Conservation (phyloP, 352 stramenopile genomes). For the Phytophthora sp. region DNA sequence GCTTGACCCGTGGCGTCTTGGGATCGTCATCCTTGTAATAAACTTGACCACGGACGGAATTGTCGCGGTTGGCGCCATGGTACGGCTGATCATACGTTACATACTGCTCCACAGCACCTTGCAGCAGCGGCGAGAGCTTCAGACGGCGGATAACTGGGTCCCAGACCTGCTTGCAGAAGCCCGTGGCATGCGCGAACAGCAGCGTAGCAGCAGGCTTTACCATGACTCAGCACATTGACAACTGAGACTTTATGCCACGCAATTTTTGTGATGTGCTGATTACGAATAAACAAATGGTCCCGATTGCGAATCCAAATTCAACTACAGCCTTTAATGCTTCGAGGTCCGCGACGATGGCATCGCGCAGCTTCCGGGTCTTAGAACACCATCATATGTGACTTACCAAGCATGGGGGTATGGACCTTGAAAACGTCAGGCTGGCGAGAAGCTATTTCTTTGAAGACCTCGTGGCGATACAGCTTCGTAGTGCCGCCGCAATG, state of each 20-base stretch:
- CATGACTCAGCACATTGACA: slow-evolving; percentile 17
- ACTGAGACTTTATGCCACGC: slow-evolving; percentile 21
- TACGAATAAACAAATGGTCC: slow-evolving; percentile 10
- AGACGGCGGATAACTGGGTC: slow-evolving; percentile 47
- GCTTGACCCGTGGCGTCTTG: slow-evolving; percentile 25
- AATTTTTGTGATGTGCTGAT: slow-evolving; percentile 24
- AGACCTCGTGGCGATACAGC: slow-evolving; percentile 33
- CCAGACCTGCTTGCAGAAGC: slow-evolving; percentile 64
- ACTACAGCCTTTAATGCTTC: slow-evolving; percentile 17
- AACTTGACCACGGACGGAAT: slow-evolving; percentile 19
- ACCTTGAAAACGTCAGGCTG: slow-evolving; percentile 39
- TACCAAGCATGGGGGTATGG: slow-evolving; percentile 24
- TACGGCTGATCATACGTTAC: slow-evolving; percentile 40
- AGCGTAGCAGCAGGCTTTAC: slow-evolving; percentile 35
- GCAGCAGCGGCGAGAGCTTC: slow-evolving; percentile 39
- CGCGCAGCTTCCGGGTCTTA: slow-evolving; percentile 47
- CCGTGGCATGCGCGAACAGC: slow-evolving; percentile 59
- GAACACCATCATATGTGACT: slow-evolving; percentile 46
- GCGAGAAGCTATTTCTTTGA: slow-evolving; percentile 24
- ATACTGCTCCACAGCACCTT: slow-evolving; percentile 24
- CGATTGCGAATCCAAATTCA: slow-evolving; percentile 14
- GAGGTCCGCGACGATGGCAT: slow-evolving; percentile 38
- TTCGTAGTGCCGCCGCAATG: slow-evolving; percentile 39
- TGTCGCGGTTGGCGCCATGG: slow-evolving; percentile 37
- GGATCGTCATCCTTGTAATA: slow-evolving; percentile 31